Conservation (phyloP, 257 asterid species). For the Pogostemon cablin region DNA sequence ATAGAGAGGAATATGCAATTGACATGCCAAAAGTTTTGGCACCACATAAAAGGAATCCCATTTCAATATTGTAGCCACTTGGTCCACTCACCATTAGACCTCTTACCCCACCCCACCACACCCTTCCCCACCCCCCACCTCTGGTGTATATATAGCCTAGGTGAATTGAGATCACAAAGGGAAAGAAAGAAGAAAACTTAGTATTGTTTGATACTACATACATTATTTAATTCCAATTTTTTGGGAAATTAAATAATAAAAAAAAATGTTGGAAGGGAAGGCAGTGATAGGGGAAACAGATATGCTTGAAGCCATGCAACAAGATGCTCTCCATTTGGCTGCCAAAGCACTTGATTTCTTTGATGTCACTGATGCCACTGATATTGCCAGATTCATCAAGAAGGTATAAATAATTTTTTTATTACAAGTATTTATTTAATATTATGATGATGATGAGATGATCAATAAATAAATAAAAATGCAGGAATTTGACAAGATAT, state of each 20-base stretch:
- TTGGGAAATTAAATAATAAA: background rate
- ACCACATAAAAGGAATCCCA: conserved; percentile 57
- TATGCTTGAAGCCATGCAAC: conserved; percentile 70
- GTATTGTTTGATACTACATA: background rate
- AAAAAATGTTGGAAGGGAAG: conserved; percentile 78
- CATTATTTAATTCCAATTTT: background rate
- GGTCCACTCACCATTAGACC: background rate
- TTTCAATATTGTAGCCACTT: conserved; percentile 28
- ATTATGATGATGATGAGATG: background rate
- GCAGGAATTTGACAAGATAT: conserved; percentile 69
- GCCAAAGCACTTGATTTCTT: conserved; percentile 86
- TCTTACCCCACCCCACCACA: background rate
- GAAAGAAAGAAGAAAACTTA: background rate
- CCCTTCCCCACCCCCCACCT: background rate
- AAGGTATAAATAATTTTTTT: conserved; percentile 39
- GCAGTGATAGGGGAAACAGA: conserved; percentile 85
- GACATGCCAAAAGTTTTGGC: conserved; percentile 32
- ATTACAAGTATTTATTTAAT: no score
- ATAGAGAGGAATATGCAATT: conserved; percentile 36
- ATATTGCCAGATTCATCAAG: conserved; percentile 76
- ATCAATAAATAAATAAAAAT: background rate
- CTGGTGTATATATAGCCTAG: conserved; percentile 30
- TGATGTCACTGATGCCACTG: conserved; percentile 83
- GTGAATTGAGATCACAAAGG: background rate
- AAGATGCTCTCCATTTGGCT: conserved; percentile 76